Base-by-base conservation (phyloP, 495 filamentous ascomycete genomes). In the Glarea lozoyensis region DNA sequence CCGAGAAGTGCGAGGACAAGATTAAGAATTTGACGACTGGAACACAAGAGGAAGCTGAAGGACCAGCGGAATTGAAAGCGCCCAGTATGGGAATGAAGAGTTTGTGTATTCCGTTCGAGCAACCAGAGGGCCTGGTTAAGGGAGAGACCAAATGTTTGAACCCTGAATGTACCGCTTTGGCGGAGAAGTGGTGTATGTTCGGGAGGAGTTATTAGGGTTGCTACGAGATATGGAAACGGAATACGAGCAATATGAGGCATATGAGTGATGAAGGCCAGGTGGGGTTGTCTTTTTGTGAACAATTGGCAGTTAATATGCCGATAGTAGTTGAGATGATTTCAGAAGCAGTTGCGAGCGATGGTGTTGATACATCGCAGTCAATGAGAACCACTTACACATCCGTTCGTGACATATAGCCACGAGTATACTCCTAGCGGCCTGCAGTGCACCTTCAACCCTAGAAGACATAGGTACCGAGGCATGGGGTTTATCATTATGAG, bases 71-170 rank as follows among this genome's bases (percentile, higher is more conserved):
- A 55, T 72, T 83, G 52, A 81, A 78, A 55, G 84, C 84, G 15
- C 92, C 93, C 35, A 82, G 78, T 49, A 97, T 97, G 93, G 92
- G 92, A 47, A 93, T 92, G 56, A 98, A 98, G 78, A 84, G 79
- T 48, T 71, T 98, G 55, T 98, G 92, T 62, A 96, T 98, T 71
- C 92, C 93, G 16, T 94, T 94, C 57, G 86, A 97, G 50, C 92
- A 97, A 72, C 88, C 90, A 25, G 79, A 82, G 52, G 86, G 80
- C 25, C 63, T 95, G 44, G 66, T 78, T 45, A 66, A 76, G 47
- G 89, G 86, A 21, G 79, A 83, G 60, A 94, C 87, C 38, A 88
- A 88, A 65, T 98, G 92, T 61, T 66, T 81, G 48, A 93, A 86
- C 69, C 88, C 93, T 20, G 74, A 93, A 49, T 98, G 92, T 62